These are phyloP conservation scores for Brachypodium distachyon DNA, from an alignment of 202 grass and related monocot species.

Conservation along the genomic window DNA sequence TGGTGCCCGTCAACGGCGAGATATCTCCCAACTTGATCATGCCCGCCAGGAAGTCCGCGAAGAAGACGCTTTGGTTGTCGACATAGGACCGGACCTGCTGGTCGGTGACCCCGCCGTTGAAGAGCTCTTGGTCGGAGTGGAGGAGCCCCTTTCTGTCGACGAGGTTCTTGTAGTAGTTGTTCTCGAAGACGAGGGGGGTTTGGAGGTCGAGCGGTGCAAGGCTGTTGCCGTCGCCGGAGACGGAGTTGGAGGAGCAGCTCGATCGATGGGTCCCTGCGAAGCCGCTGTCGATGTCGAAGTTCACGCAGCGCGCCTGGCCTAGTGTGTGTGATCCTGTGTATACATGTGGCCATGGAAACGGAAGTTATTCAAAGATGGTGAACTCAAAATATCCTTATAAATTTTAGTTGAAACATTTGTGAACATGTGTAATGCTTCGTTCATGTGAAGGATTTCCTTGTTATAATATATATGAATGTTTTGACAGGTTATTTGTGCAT, in stretches of 20 bases:
- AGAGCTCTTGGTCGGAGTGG: slow-evolving; percentile 85
- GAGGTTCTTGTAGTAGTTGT: slow-evolving; percentile 67
- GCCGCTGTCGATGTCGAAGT: slow-evolving; percentile 44
- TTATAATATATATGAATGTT: too few species aligned
- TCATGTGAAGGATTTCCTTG: too few species aligned
- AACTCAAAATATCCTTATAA: too few species aligned
- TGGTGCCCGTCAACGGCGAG: slow-evolving; percentile 40
- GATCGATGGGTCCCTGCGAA: slow-evolving; percentile 24
- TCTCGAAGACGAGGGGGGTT: slow-evolving; percentile 48
- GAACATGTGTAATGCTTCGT: too few species aligned
- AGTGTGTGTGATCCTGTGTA: slow-evolving; percentile 71
- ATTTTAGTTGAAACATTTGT: neutral
- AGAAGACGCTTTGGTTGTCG: slow-evolving; percentile 19
- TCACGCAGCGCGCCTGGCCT: slow-evolving; percentile 53
- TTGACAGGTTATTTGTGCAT: too few species aligned
- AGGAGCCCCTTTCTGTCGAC: slow-evolving; percentile 47
- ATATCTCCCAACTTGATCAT: slow-evolving; percentile 89
- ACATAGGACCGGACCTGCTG: slow-evolving; percentile 27
- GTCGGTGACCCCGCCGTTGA: slow-evolving; percentile 54
- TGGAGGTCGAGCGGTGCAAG: slow-evolving; percentile 53
- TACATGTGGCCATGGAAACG: too few species aligned
- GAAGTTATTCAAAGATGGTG: neutral
- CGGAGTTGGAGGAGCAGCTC: slow-evolving; percentile 16
- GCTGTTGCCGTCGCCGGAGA: slow-evolving; percentile 49
- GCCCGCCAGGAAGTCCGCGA: slow-evolving; percentile 31